Conservation (phyloP, 106 monocot genomes). For the Cymbidium sinense region DNA sequence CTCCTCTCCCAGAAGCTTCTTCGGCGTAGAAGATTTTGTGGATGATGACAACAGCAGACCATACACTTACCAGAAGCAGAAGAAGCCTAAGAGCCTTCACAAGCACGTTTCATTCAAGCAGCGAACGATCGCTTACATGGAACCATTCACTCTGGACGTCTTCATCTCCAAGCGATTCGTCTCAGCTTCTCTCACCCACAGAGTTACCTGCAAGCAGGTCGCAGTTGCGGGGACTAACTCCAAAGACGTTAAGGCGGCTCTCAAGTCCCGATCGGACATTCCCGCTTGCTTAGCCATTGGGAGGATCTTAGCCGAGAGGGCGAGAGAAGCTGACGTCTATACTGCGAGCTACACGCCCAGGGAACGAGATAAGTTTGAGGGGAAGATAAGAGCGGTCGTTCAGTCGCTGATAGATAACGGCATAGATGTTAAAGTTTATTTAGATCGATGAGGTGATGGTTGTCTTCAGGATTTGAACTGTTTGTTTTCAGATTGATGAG, state of each 20-base stretch:
- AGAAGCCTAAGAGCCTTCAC: slow-evolving; percentile 69
- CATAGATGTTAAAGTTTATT: slow-evolving; percentile 92
- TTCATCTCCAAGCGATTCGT: slow-evolving; percentile 95
- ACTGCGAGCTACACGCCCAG: slow-evolving; percentile 76
- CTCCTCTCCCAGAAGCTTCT: slow-evolving; percentile 68
- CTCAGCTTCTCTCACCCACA: slow-evolving; percentile 82
- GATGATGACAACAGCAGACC: slow-evolving; percentile 92
- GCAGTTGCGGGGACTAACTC: slow-evolving; percentile 96
- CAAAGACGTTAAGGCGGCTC: slow-evolving; percentile 83
- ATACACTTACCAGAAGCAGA: slow-evolving; percentile 85
- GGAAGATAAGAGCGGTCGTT: slow-evolving; percentile 86
- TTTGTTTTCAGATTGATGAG: no score
- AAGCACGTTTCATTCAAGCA: slow-evolving; percentile 92
- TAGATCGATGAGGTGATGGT: slow-evolving; percentile 40
- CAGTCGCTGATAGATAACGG: slow-evolving; percentile 88
- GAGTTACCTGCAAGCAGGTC: slow-evolving; percentile 85
- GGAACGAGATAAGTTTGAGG: slow-evolving; percentile 87
- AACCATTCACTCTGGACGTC: slow-evolving; percentile 83
- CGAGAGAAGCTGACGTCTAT: slow-evolving; percentile 84
- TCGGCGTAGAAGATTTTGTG: slow-evolving; percentile 86
- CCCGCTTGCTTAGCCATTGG: slow-evolving; percentile 87
- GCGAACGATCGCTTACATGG: slow-evolving; percentile 86
- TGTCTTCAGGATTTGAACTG: no score
- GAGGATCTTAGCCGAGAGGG: slow-evolving; percentile 66
- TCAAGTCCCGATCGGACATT: slow-evolving; percentile 77